These are phyloP conservation scores for Ceratobasidium sp. DNA, from an alignment of 1,284 basidiomycete species.

Conservation along the genomic window DNA sequence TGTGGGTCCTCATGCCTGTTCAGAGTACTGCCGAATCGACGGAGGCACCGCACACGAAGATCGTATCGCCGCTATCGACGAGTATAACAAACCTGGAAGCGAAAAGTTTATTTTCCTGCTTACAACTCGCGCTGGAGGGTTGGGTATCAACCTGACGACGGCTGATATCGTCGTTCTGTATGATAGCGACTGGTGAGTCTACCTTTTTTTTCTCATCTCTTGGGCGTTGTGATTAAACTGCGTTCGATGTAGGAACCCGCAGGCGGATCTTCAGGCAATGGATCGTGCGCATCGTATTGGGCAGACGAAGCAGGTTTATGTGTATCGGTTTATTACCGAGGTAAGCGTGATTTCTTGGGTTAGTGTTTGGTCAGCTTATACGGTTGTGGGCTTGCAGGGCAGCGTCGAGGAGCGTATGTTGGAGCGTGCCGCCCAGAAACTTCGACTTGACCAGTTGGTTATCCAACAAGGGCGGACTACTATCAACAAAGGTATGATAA, in stretches of 20 bases:
- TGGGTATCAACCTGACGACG: constrained; percentile 96
- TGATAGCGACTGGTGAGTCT: constrained; percentile 88
- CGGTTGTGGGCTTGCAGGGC: constrained; percentile 53
- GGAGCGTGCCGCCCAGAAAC: constrained; percentile 95
- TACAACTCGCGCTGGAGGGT: constrained; percentile 97
- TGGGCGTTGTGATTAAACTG: not conserved
- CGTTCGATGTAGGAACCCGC: constrained; percentile 79
- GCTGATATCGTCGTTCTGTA: constrained; percentile 98
- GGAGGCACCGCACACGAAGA: constrained; percentile 96
- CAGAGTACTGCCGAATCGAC: constrained; percentile 97
- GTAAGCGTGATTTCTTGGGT: constrained; percentile 49
- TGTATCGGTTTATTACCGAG: constrained; percentile 97
- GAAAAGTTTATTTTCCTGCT: constrained; percentile 98
- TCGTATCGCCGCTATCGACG: constrained; percentile 95
- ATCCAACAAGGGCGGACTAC: constrained; percentile 92
- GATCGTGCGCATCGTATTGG: constrained; percentile 98
- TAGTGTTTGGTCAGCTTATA: not conserved
- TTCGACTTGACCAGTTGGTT: constrained; percentile 95
- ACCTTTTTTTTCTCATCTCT: constrained; percentile 24
- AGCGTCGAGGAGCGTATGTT: constrained; percentile 98
- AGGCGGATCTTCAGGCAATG: constrained; percentile 99
- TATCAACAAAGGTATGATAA: constrained; percentile 67
- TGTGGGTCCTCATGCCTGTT: too few species aligned
- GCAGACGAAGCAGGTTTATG: constrained; percentile 98
- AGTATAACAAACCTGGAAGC: constrained; percentile 94